A percentile compares a stretch with the other conserved stretches of the same genome.
These are phyloP conservation scores for Fusarium sp. DNA, from an alignment of 2,329 filamentous ascomycete genomes.

Conservation along the genomic window DNA sequence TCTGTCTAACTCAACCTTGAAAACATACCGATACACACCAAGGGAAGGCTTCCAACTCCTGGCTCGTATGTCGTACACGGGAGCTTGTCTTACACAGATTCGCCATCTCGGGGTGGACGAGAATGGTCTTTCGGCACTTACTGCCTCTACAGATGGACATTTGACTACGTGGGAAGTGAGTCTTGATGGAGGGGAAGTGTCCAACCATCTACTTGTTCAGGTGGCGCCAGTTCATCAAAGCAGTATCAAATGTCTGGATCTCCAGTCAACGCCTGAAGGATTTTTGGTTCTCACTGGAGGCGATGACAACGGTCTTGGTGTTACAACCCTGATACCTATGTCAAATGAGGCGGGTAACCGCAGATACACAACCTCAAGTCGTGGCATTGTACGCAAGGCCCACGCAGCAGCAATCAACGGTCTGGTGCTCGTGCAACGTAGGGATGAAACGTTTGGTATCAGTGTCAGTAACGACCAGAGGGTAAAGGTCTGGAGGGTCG, in stretches of 20 bases:
- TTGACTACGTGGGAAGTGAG: slow-evolving; percentile 55
- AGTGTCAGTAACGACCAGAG: slow-evolving; percentile 71
- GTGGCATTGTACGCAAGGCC: slow-evolving; percentile 57
- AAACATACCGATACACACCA: slow-evolving; percentile 64
- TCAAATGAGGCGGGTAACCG: slow-evolving; percentile 22
- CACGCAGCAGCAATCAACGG: slow-evolving; percentile 80
- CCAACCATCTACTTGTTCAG: slow-evolving; percentile 45
- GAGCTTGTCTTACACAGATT: slow-evolving; percentile 79
- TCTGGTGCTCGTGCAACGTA: slow-evolving; percentile 51
- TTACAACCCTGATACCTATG: slow-evolving; percentile 54
- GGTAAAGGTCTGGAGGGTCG: slow-evolving; percentile 64
- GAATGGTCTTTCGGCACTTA: slow-evolving; percentile 61
- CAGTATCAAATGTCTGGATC: slow-evolving; percentile 75
- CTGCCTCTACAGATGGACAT: slow-evolving; percentile 84
- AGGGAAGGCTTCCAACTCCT: slow-evolving; percentile 60
- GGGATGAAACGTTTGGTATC: slow-evolving; percentile 47
- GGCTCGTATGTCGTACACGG: slow-evolving; percentile 70
- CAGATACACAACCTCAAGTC: slow-evolving; percentile 39
- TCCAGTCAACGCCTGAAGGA: slow-evolving; percentile 48
- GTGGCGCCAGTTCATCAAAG: slow-evolving; percentile 77
- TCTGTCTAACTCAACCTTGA: slow-evolving; percentile 86
- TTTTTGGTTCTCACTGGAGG: slow-evolving; percentile 78
- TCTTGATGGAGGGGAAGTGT: not conserved
- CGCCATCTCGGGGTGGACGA: slow-evolving; percentile 53
- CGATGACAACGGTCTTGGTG: slow-evolving; percentile 84